Conservation (phyloP, 2,329 filamentous ascomycete genomes). For the Didymosphaeria variabile region DNA sequence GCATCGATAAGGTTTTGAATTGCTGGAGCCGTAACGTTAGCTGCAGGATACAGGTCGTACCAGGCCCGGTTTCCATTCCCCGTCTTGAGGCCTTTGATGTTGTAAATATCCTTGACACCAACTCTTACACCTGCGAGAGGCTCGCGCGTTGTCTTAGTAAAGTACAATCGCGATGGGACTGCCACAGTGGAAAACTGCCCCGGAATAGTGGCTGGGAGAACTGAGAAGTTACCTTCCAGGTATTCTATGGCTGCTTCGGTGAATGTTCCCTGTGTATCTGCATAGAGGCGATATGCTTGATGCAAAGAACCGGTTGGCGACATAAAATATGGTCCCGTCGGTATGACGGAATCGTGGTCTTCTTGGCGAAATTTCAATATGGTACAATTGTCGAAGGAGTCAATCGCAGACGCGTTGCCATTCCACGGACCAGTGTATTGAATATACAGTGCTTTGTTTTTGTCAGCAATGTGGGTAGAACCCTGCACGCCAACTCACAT, state of each 20-base stretch:
- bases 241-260: slow-evolving; percentile 56
- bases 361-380: no score
- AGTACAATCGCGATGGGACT: slow-evolving; percentile 70
- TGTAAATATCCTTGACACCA: slow-evolving; percentile 70
- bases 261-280: slow-evolving; percentile 60
- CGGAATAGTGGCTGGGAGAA: slow-evolving; percentile 55
- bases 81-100: slow-evolving; percentile 66
- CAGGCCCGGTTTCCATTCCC: slow-evolving; percentile 68
- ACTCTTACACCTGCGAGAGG: slow-evolving; percentile 69
- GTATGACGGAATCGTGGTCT: no score
- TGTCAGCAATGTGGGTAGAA: no score
- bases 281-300: slow-evolving; percentile 60
- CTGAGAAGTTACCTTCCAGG: slow-evolving; percentile 52
- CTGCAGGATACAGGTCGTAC: slow-evolving; percentile 61
- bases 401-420: no score
- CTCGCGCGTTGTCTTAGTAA: slow-evolving; percentile 60
- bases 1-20: slow-evolving; percentile 66
- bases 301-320: slow-evolving; percentile 57
- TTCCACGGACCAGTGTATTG: no score
- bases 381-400: no score
- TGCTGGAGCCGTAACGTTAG: slow-evolving; percentile 58
- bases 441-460: no score
- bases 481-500: no score
- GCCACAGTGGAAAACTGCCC: slow-evolving; percentile 57
- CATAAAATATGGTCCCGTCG: slow-evolving; percentile 61